Evolutionary conservation across 2,329 filamentous ascomycete species (phyloP).

Genomic region (Calonectria pseudoreteaudii): DNA sequence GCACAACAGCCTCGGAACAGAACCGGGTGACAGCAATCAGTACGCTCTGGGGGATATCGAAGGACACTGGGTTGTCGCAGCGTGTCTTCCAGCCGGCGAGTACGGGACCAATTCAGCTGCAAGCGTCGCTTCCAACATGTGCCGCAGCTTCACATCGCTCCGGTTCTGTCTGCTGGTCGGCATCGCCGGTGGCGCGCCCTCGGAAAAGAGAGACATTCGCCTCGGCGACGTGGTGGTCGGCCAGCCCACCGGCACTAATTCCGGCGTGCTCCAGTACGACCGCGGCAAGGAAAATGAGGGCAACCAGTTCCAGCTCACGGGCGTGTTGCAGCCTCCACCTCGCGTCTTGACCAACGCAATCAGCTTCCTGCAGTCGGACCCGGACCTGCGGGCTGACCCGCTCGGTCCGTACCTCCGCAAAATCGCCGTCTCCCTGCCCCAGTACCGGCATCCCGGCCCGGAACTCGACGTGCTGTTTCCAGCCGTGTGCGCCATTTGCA

Average conservation of each 20-base stretch:
- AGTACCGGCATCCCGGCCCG: background rate
- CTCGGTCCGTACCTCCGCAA: background rate
- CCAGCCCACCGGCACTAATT: background rate
- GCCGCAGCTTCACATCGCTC: background rate
- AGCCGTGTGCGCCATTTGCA: background rate
- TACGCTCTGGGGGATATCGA: slow-evolving; percentile 24
- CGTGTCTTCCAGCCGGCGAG: slow-evolving; percentile 21
- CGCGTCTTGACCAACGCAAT: background rate
- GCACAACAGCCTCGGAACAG: background rate
- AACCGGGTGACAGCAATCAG: slow-evolving; percentile 10
- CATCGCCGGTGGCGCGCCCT: slow-evolving; percentile 10
- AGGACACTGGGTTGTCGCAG: slow-evolving; percentile 21
- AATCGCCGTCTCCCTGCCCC: background rate
- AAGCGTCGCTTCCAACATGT: slow-evolving; percentile 14
- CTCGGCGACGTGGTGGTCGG: slow-evolving; percentile 33
- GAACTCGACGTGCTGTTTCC: background rate
- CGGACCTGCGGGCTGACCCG: background rate
- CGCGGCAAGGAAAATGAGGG: slow-evolving; percentile 7
- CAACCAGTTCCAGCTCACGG: background rate
- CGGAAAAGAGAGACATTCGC: slow-evolving; percentile 8
- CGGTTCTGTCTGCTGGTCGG: slow-evolving; percentile 12
- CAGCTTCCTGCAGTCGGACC: background rate
- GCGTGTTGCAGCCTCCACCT: background rate
- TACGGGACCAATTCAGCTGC: slow-evolving; percentile 22
- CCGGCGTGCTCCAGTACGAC: slow-evolving; percentile 28